Percentiles rank a stretch among this genome's conserved stretches.
Conservation (phyloP, 2,329 filamentous ascomycete genomes). For the Pestalotiopsis sp. region DNA sequence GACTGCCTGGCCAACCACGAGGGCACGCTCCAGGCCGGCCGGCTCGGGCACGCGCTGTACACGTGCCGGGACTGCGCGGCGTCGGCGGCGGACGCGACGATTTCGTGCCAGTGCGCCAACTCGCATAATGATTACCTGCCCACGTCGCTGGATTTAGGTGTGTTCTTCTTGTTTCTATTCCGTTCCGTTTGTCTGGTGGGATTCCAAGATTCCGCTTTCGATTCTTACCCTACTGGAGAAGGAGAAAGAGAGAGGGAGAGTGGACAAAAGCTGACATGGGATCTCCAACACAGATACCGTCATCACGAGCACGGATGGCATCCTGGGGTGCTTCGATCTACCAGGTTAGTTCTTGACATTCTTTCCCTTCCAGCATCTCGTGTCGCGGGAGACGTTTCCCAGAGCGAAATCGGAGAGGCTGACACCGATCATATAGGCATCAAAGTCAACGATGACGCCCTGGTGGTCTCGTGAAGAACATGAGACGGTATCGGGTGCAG, state of each 20-base stretch:
- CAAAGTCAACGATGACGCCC: not conserved
- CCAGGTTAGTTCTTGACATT: slow-evolving; percentile 10
- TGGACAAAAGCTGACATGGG: not conserved
- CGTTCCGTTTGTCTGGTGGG: not conserved
- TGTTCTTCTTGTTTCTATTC: not conserved
- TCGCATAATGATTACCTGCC: not conserved
- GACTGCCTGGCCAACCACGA: slow-evolving; percentile 12
- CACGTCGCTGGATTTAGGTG: slow-evolving; percentile 12
- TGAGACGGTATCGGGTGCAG: not conserved
- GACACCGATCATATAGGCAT: not conserved
- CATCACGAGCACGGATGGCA: slow-evolving; percentile 14
- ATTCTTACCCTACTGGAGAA: too few relatives aligned
- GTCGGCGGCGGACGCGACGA: not conserved
- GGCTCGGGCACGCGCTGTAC: slow-evolving; percentile 13
- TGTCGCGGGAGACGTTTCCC: too few relatives aligned
- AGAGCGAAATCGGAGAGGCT: not conserved
- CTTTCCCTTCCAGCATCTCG: not conserved
- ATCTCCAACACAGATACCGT: slow-evolving; percentile 5
- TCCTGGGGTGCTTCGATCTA: slow-evolving; percentile 14
- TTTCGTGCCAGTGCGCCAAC: slow-evolving; percentile 11
- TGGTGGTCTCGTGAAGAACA: not conserved
- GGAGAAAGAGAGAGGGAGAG: too few relatives aligned
- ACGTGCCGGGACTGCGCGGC: slow-evolving; percentile 9
- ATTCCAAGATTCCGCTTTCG: too few relatives aligned
- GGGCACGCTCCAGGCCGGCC: not conserved